Conservation (phyloP, 768 basidiomycete species). For the Panellus pusillus region DNA sequence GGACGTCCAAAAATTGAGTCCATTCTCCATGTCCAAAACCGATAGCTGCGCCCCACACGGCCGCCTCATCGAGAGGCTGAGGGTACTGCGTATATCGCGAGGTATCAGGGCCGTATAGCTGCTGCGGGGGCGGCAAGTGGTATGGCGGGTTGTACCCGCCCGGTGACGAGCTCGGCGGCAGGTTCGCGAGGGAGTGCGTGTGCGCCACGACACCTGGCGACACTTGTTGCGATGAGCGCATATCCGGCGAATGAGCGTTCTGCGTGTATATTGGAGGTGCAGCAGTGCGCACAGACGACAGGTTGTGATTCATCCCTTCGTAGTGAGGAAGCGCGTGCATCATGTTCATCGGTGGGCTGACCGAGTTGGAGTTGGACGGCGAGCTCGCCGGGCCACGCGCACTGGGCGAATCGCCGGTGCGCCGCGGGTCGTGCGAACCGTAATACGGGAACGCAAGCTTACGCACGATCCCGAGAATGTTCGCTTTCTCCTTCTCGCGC, state of each 20-base stretch:
- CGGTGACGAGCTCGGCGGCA: conserved; percentile 24
- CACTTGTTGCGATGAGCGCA: conserved; percentile 27
- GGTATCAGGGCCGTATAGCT: conserved; percentile 38
- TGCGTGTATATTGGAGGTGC: conserved; percentile 24
- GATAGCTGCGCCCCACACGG: conserved; percentile 74
- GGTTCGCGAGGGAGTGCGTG: conserved; percentile 23
- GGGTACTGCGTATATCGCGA: conserved; percentile 45
- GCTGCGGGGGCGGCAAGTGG: conserved; percentile 26
- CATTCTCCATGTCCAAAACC: conserved; percentile 80
- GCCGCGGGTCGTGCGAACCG: conserved; percentile 58
- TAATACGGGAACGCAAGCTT: conserved; percentile 84
- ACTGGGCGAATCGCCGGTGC: conserved; percentile 49
- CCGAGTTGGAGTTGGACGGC: conserved; percentile 57
- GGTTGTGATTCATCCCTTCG: conserved; percentile 30
- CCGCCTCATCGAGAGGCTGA: conserved; percentile 58
- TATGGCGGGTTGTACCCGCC: conserved; percentile 26
- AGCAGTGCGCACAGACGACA: conserved; percentile 31
- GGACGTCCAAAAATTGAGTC: conserved; percentile 62
- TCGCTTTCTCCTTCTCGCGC: conserved; percentile 59
- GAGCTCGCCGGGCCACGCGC: conserved; percentile 48
- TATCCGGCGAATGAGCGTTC: conserved; percentile 14
- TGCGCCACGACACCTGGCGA: conserved; percentile 24
- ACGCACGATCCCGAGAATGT: conserved; percentile 64
- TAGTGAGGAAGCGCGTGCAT: conserved; percentile 39
- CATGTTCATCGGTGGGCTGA: conserved; percentile 52